Base-by-base conservation (phyloP, 306 rosid species). In the Urtica urens region DNA sequence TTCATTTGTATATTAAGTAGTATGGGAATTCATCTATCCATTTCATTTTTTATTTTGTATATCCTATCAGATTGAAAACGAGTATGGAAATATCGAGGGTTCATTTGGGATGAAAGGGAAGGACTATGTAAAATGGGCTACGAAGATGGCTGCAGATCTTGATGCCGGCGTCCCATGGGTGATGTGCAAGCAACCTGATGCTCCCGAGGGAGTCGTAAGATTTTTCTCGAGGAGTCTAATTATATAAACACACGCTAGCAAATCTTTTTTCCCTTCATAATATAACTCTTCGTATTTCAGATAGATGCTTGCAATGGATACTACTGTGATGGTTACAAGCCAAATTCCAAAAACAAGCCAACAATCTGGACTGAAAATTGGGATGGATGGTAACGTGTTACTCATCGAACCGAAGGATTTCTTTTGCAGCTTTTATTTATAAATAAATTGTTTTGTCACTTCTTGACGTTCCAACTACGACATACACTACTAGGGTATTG, bases 371-470 rank as follows among this genome's bases (percentile, higher is more conserved):
- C 97, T 1, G 97, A 90, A 68, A 60, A 90, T 65, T 90, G 97
- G 97, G 93, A 81, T 68, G 97, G 97, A 77, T 90, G 97, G 95
- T 90, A 78, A n/a, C n/a, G n/a, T n/a, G n/a, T n/a, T n/a, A n/a
- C n/a, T n/a, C n/a, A n/a, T n/a, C n/a, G n/a, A n/a, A n/a, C n/a
- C n/a, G n/a, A n/a, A n/a, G n/a, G n/a, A n/a, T n/a, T n/a, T n/a
- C n/a, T 49, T 15, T 23, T 25, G 14, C 2, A 13, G 35, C 14
- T 25, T 27, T 19, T 31, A 8, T 50, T 31, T 28, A 3, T 18
- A 6, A 9, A 7, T 28, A 22, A 17, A 50, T 10, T 10, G 17
- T 19, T 9, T 48, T 46, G 14, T 22, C 40, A 35, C 39, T 35
- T 5, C 39, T 35, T 6, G n/a, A 35, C 7, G 14, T 35, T 12